Base-by-base conservation (phyloP, 2,329 filamentous ascomycete species). In the Fusarium sp. region DNA sequence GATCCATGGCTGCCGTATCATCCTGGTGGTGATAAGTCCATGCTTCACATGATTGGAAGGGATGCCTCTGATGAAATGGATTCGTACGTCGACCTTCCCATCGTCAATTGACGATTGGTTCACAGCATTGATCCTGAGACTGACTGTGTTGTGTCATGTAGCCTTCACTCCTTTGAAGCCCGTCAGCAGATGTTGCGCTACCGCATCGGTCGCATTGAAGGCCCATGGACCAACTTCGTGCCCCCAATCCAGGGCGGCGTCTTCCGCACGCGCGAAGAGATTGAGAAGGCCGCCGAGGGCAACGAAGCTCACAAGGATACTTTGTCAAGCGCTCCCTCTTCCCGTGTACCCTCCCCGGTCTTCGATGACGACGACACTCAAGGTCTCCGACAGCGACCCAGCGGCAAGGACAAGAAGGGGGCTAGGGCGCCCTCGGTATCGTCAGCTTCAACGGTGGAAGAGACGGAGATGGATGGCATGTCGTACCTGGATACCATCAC, bases 1-100 rank as follows among this genome's bases (percentile, higher is more conserved):
- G 95, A 98, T 79, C 86, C 90, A 38, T 99, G 93, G 93, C 82
- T 96, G 57, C 88, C 88, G 58, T 97, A 92, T 76, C 96, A 98
- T 76, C 96, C 96, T 11, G 96, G 96, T 62, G 96, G 96, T 73
- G 90, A 95, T 74, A 96, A 93, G 81, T 88, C 95, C 59, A 96
- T 99, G 70, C 84, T 89, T 77, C 96, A 99, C 77, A 96, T 97
- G 93, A 88, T 98, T 65, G 93, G 93, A 67, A 89, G 91, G 80
- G 93, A 97, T 87, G 95, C 93, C 55, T 97, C 95, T 10, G 94
- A 97, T 79, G 96, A 98, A 81, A 90, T 98, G 67, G 93, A 91
- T 79, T 92, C 90, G 93, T 97, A 86, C 55, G 90, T 49, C 55
- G 64, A 60, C 60, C 44, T 25, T 13, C 55, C 56, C 49, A 33